Conservation (phyloP, 2,329 filamentous ascomycete species). For the Trichoderma simmonsii region DNA sequence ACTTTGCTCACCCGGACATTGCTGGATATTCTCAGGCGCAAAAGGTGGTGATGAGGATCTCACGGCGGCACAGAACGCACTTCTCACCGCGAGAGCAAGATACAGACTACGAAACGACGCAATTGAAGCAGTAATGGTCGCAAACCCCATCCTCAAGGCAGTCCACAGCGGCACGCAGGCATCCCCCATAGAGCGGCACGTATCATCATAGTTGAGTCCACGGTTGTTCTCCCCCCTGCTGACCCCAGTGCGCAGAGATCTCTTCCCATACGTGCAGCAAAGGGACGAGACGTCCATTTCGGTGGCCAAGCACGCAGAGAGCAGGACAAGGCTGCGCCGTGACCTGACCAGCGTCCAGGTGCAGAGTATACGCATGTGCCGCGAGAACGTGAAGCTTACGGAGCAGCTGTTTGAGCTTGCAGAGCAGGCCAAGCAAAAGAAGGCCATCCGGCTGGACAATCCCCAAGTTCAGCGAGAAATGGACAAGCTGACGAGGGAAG, state of each 20-base stretch:
- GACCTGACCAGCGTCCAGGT: constrained; percentile 56
- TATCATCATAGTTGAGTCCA: not conserved
- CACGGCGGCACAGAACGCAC: constrained; percentile 59
- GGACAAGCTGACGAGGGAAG: constrained; percentile 53
- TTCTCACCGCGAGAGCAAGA: constrained; percentile 66
- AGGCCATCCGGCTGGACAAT: constrained; percentile 53
- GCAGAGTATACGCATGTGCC: constrained; percentile 53
- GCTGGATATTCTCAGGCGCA: constrained; percentile 12
- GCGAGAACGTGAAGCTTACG: constrained; percentile 62
- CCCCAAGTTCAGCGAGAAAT: constrained; percentile 54
- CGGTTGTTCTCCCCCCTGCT: not conserved
- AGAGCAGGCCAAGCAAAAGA: constrained; percentile 51
- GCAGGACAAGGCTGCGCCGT: constrained; percentile 48
- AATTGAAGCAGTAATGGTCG: constrained; percentile 64
- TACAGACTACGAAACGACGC: constrained; percentile 69
- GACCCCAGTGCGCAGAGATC: constrained; percentile 47
- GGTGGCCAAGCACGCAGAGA: constrained; percentile 57
- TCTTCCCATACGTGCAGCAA: constrained; percentile 62
- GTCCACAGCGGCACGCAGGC: constrained; percentile 66
- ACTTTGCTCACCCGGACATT: not conserved
- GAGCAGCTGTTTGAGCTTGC: constrained; percentile 61
- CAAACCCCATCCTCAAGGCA: constrained; percentile 73
- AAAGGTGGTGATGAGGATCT: constrained; percentile 48
- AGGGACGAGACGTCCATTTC: constrained; percentile 65
- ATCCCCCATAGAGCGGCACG: constrained; percentile 66